Evolutionary conservation across 495 filamentous ascomycete genomes (phyloP), one percentile per base, ranked within the genome.

Genomic region (Hyaloscypha bicolor): DNA sequence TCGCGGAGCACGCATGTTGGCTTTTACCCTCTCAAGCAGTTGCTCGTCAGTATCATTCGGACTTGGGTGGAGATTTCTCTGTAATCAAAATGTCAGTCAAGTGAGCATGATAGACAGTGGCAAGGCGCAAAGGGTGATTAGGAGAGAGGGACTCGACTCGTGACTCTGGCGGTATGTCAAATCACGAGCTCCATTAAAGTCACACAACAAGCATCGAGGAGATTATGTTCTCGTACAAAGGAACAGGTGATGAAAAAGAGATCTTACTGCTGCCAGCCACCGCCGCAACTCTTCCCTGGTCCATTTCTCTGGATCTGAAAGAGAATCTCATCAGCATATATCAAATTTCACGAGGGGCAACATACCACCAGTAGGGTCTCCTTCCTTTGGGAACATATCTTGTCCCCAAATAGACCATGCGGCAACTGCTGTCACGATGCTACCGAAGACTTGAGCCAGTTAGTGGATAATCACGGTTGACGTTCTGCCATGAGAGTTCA

Each of bases 401-500:
- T 86, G 83, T 60, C 91, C 90, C 89, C 90, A 92, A 67, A 97
- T 96, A 3, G 89, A 84, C 88, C 89, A 97, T 21, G 84, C 90
- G 6, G 93, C 89, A 8, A 90, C 93, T 3, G 91, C 93, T 3
- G 92, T 90, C 52, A 97, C 88, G 69, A 96, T 86, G 29, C 91
- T 92, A 19, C 90, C 85, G 76, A 97, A 97, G 55, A 85, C 88
- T 89, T 64, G 51, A 29, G 1, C 9, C n/a, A 59, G 61, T 37
- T 19, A 52, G 0, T 60, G 11, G 35, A 12, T 22, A 19, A 37
- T 30, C 2, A 39, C 22, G 6, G 5, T 11, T n/a, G 8, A 30
- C 39, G n/a, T 9, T 60, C 3, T 37, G 32, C 51, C n/a, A 35
- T 12, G 35, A 21, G 51, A 39, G 42, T 5, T 33, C 67, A 70